phyloP scores from a whole-genome alignment of 2,329 filamentous ascomycete genomes.

The Colletotrichum cereale region DNA sequence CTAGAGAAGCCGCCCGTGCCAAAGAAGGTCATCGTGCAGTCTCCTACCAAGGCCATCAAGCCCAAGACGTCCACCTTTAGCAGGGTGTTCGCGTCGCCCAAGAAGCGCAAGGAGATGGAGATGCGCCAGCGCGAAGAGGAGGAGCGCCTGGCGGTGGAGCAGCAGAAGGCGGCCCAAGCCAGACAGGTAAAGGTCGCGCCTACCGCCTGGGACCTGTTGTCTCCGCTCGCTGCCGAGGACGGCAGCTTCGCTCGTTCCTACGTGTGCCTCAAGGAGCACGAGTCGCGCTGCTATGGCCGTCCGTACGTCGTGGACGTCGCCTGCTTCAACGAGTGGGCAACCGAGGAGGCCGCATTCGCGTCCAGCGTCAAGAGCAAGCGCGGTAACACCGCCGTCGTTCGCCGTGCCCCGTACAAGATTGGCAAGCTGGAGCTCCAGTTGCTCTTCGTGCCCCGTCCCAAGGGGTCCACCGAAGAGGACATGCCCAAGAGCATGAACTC shows the following conservation, averaged over 20 bases:
- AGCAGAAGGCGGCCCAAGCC: conserved; percentile 73
- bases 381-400: conserved; percentile 75
- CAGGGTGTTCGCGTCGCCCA: conserved; percentile 91
- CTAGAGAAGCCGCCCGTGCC: conserved; percentile 85
- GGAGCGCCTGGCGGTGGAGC: conserved; percentile 74
- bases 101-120: conserved; percentile 96
- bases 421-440: conserved; percentile 95
- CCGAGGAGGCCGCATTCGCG: conserved; percentile 81
- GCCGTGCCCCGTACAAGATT: conserved; percentile 94
- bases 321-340: conserved; percentile 99
- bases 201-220: conserved; percentile 87
- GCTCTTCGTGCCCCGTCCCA: conserved; percentile 93
- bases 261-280: conserved; percentile 93
- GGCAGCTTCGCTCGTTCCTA: conserved; percentile 96
- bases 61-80: conserved; percentile 91
- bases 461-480: conserved; percentile 87
- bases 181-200: conserved; percentile 73
- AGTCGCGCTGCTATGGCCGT: conserved; percentile 87
- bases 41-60: conserved; percentile 74
- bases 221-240: conserved; percentile 87
- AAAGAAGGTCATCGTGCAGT: conserved; percentile 57
- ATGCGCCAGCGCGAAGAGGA: conserved; percentile 85
- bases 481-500: conserved; percentile 99
- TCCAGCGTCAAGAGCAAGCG: conserved; percentile 97
- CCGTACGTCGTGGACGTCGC: conserved; percentile 90